phyloP scores from a whole-genome alignment of 345 rosid genomes.

The Dimocarpus longan region DNA sequence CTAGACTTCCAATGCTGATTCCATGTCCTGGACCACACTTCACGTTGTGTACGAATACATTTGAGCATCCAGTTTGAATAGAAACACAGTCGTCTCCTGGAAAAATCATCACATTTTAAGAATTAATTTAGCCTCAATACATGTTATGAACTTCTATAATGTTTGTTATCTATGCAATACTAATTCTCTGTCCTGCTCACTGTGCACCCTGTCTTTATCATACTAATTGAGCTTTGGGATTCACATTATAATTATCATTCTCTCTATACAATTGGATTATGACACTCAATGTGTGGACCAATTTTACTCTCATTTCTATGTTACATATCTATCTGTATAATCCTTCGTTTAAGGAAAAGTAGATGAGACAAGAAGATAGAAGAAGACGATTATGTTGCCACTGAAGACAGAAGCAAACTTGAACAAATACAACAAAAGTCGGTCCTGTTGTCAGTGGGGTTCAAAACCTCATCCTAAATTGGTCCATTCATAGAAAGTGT shows the following conservation, averaged over 20 bases:
- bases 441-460: slow-evolving; percentile 29
- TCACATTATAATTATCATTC: background rate
- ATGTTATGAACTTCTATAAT: slow-evolving; percentile 4
- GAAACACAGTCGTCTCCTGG: slow-evolving; percentile 97
- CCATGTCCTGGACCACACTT: slow-evolving; percentile 99
- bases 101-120: slow-evolving; percentile 29
- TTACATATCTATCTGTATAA: slow-evolving; percentile 13
- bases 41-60: slow-evolving; percentile 76
- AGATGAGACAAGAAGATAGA: slow-evolving; percentile 26
- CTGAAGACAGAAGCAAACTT: slow-evolving; percentile 32
- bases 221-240: background rate
- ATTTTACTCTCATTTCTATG: background rate
- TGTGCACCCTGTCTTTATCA: background rate
- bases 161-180: background rate
- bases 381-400: slow-evolving; percentile 28
- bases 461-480: slow-evolving; percentile 24
- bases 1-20: slow-evolving; percentile 93
- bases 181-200: slow-evolving; percentile 11
- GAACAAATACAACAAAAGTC: slow-evolving; percentile 21
- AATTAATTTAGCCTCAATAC: slow-evolving; percentile 17
- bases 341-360: slow-evolving; percentile 17
- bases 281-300: background rate
- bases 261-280: background rate
- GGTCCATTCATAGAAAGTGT: slow-evolving; percentile 18
- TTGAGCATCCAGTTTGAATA: slow-evolving; percentile 89